Base-by-base conservation (phyloP, 139 green algal genomes). In the Auxenochlorella pyrenoidosa region DNA sequence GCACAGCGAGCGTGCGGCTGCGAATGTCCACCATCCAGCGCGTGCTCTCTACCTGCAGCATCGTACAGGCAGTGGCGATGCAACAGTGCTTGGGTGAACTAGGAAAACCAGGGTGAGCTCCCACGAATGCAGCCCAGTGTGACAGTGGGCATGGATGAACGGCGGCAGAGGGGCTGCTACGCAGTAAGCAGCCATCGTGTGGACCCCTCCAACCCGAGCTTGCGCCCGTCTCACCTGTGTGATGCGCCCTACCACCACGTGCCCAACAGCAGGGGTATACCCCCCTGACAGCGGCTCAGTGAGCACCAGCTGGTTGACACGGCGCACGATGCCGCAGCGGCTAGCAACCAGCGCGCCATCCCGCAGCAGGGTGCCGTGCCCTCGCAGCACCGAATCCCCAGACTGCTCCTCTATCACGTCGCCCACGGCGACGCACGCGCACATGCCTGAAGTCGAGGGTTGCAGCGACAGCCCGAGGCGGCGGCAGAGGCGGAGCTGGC, bases 241-340 rank as follows among this genome's bases (percentile, higher is more conserved):
- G 10, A 84, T 38, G 24, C 79, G 54, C 16, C 79, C 79, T 5
- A 84, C 79, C 34, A 84, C 58, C 13, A 84, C 79, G 12, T 84
- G 79, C 19, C 79, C 79, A 5, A 84, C 79, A 19, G 79, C 79
- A 6, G 79, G 34, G 22, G 40, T 44, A 36, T 84, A 84, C 24
- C 44, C 54, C 0, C 79, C 79, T 16, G 79, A 38, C 51, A 84
- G 36, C 10, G 79, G 54, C 36, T 84, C 79, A 21, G 71, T 60
- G 32, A 84, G 58, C 58, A 84, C 79, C 19, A 84, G 79, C 58
- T 84, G 79, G 36, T 84, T 84, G 51, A 60, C 72, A 21, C 79
- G 58, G 12, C 72, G 79, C 36, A 84, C 58, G 0, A 44, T n/a
- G 58, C 79, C 79, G 8, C 79, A 84, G 3, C 79, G 79, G 36